Conservation (phyloP, 148 eudicot species). For the Pouteria glomerata region DNA sequence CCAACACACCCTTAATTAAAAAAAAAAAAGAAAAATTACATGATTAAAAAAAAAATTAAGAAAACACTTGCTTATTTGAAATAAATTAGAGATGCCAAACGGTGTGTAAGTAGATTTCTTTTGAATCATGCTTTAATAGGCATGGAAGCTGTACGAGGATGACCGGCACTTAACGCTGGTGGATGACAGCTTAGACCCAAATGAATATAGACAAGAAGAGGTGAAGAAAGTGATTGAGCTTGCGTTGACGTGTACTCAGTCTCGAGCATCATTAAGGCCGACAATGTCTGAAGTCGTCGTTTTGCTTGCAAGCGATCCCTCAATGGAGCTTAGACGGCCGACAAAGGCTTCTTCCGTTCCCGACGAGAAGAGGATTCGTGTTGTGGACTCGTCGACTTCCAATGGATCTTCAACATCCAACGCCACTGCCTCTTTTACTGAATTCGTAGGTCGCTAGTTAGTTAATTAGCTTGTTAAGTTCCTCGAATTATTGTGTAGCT, state of each 20-base stretch:
- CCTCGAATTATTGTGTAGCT: neutral
- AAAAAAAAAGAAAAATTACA: neutral
- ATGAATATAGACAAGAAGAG: conserved; percentile 21
- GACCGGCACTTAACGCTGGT: conserved; percentile 24
- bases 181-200: conserved; percentile 25
- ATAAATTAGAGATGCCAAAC: neutral
- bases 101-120: neutral
- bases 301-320: conserved; percentile 26
- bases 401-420: conserved; percentile 11
- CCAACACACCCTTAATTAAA: too few species aligned
- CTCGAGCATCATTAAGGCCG: conserved; percentile 33
- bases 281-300: conserved; percentile 43
- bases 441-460: conserved; percentile 10
- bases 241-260: conserved; percentile 40
- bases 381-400: neutral
- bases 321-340: conserved; percentile 11
- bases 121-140: conserved; percentile 12
- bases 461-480: neutral
- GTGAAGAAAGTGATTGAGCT: conserved; percentile 36
- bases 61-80: neutral
- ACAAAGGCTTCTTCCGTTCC: conserved; percentile 17
- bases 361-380: conserved; percentile 10
- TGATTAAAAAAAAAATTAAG: neutral
- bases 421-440: conserved; percentile 12
- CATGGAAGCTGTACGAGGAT: conserved; percentile 36